Evolutionary conservation across 1,139 yeast genomes (phyloP), one percentile per base, ranked within the genome.

Genomic region (Yamadazyma oceani): DNA sequence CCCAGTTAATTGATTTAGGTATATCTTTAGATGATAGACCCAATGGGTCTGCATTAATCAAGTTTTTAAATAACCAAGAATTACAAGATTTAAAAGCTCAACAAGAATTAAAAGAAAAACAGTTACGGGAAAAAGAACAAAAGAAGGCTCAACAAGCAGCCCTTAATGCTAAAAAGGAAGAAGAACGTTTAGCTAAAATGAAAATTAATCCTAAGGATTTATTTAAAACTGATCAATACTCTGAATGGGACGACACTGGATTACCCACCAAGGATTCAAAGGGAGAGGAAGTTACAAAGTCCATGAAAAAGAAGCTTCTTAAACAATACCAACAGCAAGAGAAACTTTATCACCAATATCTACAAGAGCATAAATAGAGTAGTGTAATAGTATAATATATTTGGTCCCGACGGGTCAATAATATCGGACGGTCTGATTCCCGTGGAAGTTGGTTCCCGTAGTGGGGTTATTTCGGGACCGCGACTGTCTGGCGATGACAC

Each of bases 201-300:
- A 82, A 79, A 54, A 51, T 82, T 5, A 60, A 80, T 6, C 96
- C 97, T 2, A 44, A 58, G 29, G 90, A 85, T 17, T 62, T 92
- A 78, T 92, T 90, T 64, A 75, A 72, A 52, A 44, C 49, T n/a
- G 41, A 57, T 4, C 68, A 75, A 39, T 92, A 78, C 58, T 62
- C 78, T 7, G 85, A 78, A 53, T 92, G 94, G 86, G 97, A 92
- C 55, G 90, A 75, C 22, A 64, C 72, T 26, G 99, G 99, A 1
- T 43, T 92, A 17, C 99, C 99, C 12, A 71, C 80, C 1, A 82
- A 80, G 55, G 89, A 83, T 46, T 72, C 64, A 30, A 79, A 78
- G 12, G 98, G 97, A 8, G 88, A 82, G 51, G 95, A 89, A 40
- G 73, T 90, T n/a, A 76, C 95, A 36, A 92, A 92, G 67, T 85